Conservation (phyloP, 129 eudicot species). For the Artemisia tridentata region DNA sequence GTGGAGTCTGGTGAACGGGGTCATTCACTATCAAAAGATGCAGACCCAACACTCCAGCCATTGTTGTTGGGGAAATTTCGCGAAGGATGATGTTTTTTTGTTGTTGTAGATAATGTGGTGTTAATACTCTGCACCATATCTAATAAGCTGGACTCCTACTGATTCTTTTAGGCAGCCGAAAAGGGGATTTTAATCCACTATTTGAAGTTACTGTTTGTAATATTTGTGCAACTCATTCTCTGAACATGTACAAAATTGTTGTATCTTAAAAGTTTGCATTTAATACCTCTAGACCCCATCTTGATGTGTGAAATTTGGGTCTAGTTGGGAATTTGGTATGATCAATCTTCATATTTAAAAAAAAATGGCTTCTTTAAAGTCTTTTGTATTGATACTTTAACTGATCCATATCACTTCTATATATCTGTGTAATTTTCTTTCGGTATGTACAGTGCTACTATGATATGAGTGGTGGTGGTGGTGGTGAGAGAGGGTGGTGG, state of each 20-base stretch:
- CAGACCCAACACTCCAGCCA: conserved; percentile 48
- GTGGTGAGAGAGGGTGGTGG: no score
- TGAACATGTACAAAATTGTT: neutral
- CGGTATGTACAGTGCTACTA: no score
- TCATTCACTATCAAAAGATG: conserved; percentile 24
- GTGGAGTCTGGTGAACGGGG: conserved; percentile 61
- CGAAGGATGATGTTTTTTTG: conserved; percentile 1
- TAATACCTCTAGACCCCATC: no score
- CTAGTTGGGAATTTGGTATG: no score
- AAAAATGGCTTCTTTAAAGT: no score
- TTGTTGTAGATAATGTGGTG: conserved; percentile 4
- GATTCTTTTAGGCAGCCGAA: neutral
- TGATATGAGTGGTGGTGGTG: no score
- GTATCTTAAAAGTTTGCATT: no score
- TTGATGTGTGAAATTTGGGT: no score
- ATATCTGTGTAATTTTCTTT: no score
- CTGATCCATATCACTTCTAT: no score
- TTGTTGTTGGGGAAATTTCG: conserved; percentile 39
- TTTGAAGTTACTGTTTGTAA: neutral
- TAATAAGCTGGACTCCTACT: neutral
- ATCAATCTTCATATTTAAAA: no score
- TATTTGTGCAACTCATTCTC: neutral
- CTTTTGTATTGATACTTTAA: no score
- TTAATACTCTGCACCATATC: neutral
- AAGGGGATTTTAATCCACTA: neutral